These are phyloP conservation scores for Fraxinus greggii DNA, from an alignment of 305 asterid genomes.

Conservation along the genomic window DNA sequence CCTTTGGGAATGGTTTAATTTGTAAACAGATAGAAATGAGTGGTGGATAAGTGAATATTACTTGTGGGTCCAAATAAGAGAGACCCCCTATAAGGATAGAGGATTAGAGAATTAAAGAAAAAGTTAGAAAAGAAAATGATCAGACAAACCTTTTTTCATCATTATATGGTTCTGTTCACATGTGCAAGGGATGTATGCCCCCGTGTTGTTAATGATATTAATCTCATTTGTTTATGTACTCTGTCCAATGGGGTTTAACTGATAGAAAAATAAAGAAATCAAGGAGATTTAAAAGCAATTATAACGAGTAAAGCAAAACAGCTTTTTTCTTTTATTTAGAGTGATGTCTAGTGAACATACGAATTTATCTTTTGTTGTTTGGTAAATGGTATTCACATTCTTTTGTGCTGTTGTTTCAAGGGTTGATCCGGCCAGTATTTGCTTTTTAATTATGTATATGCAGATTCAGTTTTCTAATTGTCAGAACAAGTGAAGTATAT, in stretches of 20 bases:
- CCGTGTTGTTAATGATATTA: neutral
- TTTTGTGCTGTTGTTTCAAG: neutral
- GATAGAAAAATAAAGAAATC: neutral
- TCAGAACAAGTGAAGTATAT: neutral
- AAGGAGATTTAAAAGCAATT: neutral
- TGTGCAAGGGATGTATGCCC: neutral
- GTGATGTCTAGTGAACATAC: neutral
- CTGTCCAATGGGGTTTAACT: neutral
- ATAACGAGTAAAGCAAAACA: neutral
- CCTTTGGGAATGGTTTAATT: neutral
- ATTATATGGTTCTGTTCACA: neutral
- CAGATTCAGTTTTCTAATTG: neutral
- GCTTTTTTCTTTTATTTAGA: neutral
- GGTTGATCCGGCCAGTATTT: neutral
- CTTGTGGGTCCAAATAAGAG: neutral
- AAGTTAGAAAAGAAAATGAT: neutral
- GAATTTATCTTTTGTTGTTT: neutral
- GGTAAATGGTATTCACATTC: neutral
- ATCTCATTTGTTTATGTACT: neutral
- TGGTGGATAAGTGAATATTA: neutral
- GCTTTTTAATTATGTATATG: neutral
- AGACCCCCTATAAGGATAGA: conserved; percentile 4
- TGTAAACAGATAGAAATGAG: neutral
- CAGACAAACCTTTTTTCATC: neutral
- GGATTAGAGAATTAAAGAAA: neutral